Evolutionary conservation across 2,329 filamentous ascomycete species (phyloP).

Genomic region (Trichoderma sp.): DNA sequence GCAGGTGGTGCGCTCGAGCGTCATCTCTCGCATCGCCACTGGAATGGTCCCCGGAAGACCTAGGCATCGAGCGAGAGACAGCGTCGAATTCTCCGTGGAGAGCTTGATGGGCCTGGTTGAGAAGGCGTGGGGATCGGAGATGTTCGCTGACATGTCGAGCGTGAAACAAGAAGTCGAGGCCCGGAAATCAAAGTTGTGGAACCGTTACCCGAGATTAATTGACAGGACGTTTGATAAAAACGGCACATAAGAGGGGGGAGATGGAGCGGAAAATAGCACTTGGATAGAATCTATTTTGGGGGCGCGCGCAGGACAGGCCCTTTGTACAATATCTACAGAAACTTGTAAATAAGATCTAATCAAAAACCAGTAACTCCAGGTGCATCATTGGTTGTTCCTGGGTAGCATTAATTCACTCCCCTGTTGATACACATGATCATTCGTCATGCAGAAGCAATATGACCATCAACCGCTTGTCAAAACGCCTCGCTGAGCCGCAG

Average conservation of each 20-base stretch:
- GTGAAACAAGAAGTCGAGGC: slow-evolving; percentile 30
- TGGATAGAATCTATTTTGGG: slow-evolving; percentile 8
- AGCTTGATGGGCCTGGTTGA: slow-evolving; percentile 34
- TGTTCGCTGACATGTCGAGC: slow-evolving; percentile 27
- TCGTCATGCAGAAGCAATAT: slow-evolving; percentile 7
- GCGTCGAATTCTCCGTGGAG: slow-evolving; percentile 30
- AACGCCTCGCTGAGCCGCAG: slow-evolving; percentile 11
- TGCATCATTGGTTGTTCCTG: slow-evolving; percentile 24
- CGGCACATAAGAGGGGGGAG: neutral
- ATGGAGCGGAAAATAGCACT: neutral
- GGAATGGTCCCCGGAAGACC: slow-evolving; percentile 29
- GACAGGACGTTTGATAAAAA: slow-evolving; percentile 28
- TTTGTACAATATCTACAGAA: slow-evolving; percentile 19
- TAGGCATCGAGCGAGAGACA: slow-evolving; percentile 31
- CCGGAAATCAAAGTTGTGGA: slow-evolving; percentile 32
- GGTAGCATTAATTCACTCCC: slow-evolving; percentile 27
- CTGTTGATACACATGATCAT: slow-evolving; percentile 30
- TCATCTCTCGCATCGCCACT: slow-evolving; percentile 32
- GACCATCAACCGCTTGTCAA: slow-evolving; percentile 6
- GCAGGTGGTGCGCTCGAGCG: slow-evolving; percentile 30
- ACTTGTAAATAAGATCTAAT: slow-evolving; percentile 21
- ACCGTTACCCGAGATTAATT: slow-evolving; percentile 30
- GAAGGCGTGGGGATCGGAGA: slow-evolving; percentile 34
- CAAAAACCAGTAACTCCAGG: slow-evolving; percentile 29
- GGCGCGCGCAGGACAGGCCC: neutral